Conservation (phyloP, 306 rosid species). For the Prunus armeniaca region DNA sequence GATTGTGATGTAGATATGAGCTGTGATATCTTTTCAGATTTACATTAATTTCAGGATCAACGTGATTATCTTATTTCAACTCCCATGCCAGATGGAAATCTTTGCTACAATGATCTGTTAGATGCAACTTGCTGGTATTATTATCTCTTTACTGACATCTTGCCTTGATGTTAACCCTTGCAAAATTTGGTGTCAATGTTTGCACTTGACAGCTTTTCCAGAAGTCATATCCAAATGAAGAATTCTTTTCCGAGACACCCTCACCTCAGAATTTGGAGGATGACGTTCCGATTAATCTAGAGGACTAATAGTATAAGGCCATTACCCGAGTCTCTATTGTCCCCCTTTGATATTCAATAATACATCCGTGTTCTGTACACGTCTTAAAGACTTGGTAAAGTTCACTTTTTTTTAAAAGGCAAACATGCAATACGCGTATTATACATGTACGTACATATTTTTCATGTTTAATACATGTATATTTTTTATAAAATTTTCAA, state of each 20-base stretch:
- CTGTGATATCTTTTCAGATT: neutral
- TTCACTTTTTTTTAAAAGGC: no score
- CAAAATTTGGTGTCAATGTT: neutral
- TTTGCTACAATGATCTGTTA: neutral
- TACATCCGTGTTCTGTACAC: no score
- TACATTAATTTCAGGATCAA: neutral
- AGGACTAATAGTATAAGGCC: neutral
- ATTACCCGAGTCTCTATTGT: no score
- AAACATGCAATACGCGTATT: no score
- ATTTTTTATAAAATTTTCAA: no score
- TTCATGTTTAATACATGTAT: no score
- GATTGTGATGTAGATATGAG: no score
- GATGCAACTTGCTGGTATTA: neutral
- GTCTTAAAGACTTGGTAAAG: no score
- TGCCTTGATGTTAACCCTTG: neutral
- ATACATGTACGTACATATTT: no score
- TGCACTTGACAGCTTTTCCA: neutral
- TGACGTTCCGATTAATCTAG: neutral
- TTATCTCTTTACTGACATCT: neutral
- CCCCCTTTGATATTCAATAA: no score
- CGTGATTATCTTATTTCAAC: neutral
- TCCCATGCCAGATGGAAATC: neutral
- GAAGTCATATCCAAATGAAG: neutral
- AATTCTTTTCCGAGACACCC: neutral
- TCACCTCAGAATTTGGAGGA: neutral